Percentiles rank a stretch among this genome's conserved stretches.
Evolutionary conservation across 148 eudicot species (phyloP).

Genomic region (Rheum nobile): DNA sequence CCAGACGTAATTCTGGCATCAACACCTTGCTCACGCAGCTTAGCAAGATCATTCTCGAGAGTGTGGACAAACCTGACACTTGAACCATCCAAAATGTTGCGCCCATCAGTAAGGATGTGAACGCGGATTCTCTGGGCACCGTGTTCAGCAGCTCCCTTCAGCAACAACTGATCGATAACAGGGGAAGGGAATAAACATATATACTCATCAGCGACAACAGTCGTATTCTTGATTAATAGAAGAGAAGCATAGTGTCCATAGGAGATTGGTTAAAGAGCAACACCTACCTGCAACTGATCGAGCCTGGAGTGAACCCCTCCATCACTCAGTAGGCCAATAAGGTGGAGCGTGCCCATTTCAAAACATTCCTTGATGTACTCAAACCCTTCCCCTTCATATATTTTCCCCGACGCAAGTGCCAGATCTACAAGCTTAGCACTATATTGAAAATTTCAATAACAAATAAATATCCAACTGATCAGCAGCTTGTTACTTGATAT

Average conservation of each 20-base stretch:
- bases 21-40: constrained; percentile 62
- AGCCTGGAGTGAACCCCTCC: constrained; percentile 97
- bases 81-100: constrained; percentile 93
- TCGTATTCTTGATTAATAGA: neutral
- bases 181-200: constrained; percentile 14
- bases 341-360: constrained; percentile 64
- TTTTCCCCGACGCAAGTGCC: constrained; percentile 85
- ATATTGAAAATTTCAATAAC: neutral
- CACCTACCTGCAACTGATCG: constrained; percentile 76
- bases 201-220: neutral
- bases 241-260: too few relatives aligned
- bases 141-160: constrained; percentile 68
- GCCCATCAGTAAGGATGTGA: constrained; percentile 84
- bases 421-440: constrained; percentile 93
- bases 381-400: constrained; percentile 81
- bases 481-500: too few relatives aligned
- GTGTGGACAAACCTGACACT: constrained; percentile 81
- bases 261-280: neutral
- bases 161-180: constrained; percentile 46
- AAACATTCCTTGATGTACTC: constrained; percentile 66
- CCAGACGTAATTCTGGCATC: constrained; percentile 94
- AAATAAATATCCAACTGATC: neutral
- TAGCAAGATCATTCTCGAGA: constrained; percentile 66
- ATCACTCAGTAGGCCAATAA: constrained; percentile 86
- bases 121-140: constrained; percentile 88